These are phyloP conservation scores for Fraxinus cuspidata DNA, from an alignment of 257 asterid genomes.

Conservation along the genomic window DNA sequence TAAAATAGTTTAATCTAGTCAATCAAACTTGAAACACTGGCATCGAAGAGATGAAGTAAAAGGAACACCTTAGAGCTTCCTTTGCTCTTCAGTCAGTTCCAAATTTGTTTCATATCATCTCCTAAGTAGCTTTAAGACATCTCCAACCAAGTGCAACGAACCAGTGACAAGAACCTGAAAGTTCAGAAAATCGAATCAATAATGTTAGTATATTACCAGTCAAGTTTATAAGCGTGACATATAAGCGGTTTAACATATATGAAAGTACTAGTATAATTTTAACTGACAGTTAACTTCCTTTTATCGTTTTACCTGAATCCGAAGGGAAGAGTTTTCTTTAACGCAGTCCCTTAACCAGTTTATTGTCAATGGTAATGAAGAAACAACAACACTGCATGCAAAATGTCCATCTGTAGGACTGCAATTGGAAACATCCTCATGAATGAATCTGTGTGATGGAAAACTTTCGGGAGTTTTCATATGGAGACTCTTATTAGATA, in stretches of 20 bases:
- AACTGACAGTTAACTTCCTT: background rate
- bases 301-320: slow-evolving; percentile 57
- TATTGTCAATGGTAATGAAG: slow-evolving; percentile 79
- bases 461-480: slow-evolving; percentile 35
- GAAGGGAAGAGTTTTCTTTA: slow-evolving; percentile 58
- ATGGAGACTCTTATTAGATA: slow-evolving; percentile 40
- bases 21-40: background rate
- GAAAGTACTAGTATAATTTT: background rate
- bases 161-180: slow-evolving; percentile 93
- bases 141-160: slow-evolving; percentile 88
- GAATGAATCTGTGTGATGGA: slow-evolving; percentile 47
- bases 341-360: slow-evolving; percentile 70
- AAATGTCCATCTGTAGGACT: slow-evolving; percentile 46
- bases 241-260: background rate
- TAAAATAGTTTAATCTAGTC: background rate
- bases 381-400: slow-evolving; percentile 71
- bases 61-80: background rate
- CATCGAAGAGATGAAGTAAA: background rate
- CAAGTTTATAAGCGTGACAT: too few species aligned
- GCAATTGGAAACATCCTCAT: slow-evolving; percentile 44
- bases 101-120: slow-evolving; percentile 37
- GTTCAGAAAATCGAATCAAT: background rate
- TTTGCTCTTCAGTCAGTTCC: background rate
- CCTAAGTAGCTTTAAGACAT: slow-evolving; percentile 68
- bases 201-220: background rate